These are phyloP conservation scores for Fusarium haematococcum DNA, from an alignment of 2,329 filamentous ascomycete species.

Conservation along the genomic window DNA sequence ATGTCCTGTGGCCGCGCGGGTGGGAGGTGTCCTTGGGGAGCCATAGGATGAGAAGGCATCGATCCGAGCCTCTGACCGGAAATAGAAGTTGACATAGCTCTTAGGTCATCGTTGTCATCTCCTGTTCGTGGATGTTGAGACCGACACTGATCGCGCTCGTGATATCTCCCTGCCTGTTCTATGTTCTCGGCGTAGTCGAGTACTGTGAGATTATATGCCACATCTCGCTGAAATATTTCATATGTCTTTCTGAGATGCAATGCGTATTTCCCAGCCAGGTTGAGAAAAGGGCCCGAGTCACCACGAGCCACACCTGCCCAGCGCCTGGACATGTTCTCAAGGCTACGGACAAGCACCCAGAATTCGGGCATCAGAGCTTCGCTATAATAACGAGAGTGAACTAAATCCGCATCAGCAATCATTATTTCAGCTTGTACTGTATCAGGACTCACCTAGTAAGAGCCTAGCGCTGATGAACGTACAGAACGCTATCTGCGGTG, in stretches of 20 bases:
- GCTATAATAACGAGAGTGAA: background rate
- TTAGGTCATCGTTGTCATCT: background rate
- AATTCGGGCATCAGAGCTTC: background rate
- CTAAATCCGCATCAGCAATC: background rate
- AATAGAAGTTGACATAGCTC: background rate
- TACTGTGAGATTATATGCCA: background rate
- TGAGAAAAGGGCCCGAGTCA: background rate
- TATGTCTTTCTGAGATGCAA: background rate
- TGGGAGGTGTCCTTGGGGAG: background rate
- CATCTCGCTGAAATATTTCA: background rate
- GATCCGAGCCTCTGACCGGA: background rate
- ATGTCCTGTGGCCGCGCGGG: background rate
- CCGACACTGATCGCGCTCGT: background rate
- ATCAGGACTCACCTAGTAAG: background rate
- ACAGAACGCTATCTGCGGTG: background rate
- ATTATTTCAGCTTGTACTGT: background rate
- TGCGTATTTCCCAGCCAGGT: background rate
- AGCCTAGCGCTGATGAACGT: background rate
- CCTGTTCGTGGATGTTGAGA: background rate
- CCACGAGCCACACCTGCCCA: background rate
- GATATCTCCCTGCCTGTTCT: background rate
- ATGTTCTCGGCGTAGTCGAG: background rate
- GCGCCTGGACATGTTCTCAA: background rate
- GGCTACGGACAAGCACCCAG: background rate
- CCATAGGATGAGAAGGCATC: background rate